These are phyloP conservation scores for Trichocomaceae sp. DNA, from an alignment of 2,329 filamentous ascomycete genomes.

Conservation along the genomic window DNA sequence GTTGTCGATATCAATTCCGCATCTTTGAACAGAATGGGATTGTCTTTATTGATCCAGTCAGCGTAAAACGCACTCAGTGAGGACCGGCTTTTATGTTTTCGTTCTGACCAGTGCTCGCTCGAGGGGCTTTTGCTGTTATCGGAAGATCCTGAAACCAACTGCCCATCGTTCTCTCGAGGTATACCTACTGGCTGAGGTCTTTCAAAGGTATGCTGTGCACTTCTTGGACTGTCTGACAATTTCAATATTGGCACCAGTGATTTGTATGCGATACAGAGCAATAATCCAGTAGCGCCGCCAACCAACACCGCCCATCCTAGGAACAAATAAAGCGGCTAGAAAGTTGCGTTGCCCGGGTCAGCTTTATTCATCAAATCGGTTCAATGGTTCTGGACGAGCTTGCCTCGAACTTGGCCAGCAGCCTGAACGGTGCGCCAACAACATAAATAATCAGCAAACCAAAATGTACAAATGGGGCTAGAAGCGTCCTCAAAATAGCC, in stretches of 20 bases:
- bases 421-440: slow-evolving; percentile 43
- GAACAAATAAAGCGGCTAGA: slow-evolving; percentile 45
- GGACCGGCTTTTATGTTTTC: background rate
- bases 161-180: background rate
- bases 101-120: background rate
- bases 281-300: slow-evolving; percentile 57
- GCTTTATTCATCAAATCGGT: background rate
- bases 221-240: background rate
- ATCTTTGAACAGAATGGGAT: slow-evolving; percentile 15
- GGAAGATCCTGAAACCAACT: background rate
- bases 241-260: slow-evolving; percentile 44
- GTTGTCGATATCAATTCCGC: slow-evolving; percentile 56
- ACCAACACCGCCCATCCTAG: slow-evolving; percentile 61
- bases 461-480: slow-evolving; percentile 45
- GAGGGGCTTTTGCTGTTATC: background rate
- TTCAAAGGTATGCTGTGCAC: slow-evolving; percentile 27
- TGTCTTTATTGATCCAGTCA: slow-evolving; percentile 6
- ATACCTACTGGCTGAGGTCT: background rate
- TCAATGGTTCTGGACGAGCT: background rate
- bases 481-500: slow-evolving; percentile 12
- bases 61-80: slow-evolving; percentile 11
- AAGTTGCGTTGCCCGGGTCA: background rate
- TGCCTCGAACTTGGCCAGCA: slow-evolving; percentile 49
- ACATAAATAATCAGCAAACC: slow-evolving; percentile 36
- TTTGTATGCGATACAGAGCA: slow-evolving; percentile 53